phyloP scores from a whole-genome alignment of 2,329 filamentous ascomycete species.

The Fusarium pininemorale region DNA sequence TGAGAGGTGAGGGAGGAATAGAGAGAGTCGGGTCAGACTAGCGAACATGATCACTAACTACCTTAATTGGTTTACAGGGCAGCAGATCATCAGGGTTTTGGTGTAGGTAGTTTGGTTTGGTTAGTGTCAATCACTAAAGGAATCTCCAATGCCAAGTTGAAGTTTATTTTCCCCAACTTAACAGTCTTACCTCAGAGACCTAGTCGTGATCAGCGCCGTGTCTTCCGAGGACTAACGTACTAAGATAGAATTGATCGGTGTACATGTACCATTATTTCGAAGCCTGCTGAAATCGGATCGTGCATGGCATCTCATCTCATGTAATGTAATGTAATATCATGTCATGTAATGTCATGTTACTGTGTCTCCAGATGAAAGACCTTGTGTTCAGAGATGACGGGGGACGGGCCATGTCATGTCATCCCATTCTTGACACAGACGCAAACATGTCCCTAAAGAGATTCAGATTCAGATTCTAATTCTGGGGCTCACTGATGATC shows the following conservation, averaged over 20 bases:
- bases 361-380: neutral
- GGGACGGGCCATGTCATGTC: conserved; percentile 29
- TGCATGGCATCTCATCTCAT: conserved; percentile 12
- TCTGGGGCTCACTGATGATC: neutral
- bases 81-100: neutral
- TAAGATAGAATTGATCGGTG: neutral
- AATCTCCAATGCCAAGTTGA: neutral
- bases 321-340: neutral
- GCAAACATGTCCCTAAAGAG: conserved; percentile 28
- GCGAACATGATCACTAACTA: neutral
- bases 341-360: neutral
- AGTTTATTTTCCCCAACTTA: neutral
- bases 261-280: conserved; percentile 7
- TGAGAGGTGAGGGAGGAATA: neutral
- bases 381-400: conserved; percentile 21
- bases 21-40: neutral
- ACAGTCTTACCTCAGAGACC: neutral
- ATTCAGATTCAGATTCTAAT: neutral
- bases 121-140: neutral
- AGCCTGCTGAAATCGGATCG: conserved; percentile 16
- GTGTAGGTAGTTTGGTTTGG: neutral
- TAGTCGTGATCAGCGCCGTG: neutral
- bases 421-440: conserved; percentile 35
- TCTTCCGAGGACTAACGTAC: neutral
- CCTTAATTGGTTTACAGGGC: neutral